A percentile compares a stretch with the other conserved stretches of the same genome.
phyloP scores from a whole-genome alignment of 1,139 yeast species.

The Lodderomyces margitis region DNA sequence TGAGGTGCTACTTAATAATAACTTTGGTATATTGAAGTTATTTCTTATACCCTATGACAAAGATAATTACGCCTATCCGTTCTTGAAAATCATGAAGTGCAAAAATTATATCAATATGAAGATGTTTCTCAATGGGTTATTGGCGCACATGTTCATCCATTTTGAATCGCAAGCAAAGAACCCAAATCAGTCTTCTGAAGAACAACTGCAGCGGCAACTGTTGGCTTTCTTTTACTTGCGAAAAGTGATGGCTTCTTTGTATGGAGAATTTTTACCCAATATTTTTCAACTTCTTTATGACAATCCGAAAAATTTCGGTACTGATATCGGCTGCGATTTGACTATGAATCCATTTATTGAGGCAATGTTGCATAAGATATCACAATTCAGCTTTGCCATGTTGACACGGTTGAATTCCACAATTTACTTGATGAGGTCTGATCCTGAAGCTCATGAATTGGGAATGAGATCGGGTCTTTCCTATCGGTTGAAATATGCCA shows the following conservation, averaged over 20 bases:
- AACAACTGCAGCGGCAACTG: constrained; percentile 15
- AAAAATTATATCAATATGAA: constrained; percentile 32
- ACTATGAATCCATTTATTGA: constrained; percentile 35
- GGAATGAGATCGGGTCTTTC: constrained; percentile 16
- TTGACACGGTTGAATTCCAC: constrained; percentile 21
- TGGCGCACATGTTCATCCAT: constrained; percentile 29
- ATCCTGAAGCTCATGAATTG: constrained; percentile 9
- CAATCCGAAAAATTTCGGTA: constrained; percentile 32
- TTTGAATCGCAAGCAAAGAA: constrained; percentile 24
- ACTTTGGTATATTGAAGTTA: constrained; percentile 23
- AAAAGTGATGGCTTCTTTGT: constrained; percentile 24
- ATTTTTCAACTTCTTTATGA: constrained; percentile 26
- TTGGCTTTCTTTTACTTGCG: constrained; percentile 30
- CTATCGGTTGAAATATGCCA: constrained; percentile 18
- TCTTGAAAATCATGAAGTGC: constrained; percentile 32
- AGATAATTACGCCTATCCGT: constrained; percentile 26
- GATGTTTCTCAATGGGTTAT: constrained; percentile 25
- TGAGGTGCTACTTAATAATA: constrained; percentile 25
- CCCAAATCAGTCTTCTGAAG: constrained; percentile 7
- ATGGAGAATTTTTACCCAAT: constrained; percentile 31
- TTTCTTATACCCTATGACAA: constrained; percentile 26
- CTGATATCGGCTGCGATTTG: constrained; percentile 29
- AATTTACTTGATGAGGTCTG: constrained; percentile 22
- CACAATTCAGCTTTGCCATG: constrained; percentile 27
- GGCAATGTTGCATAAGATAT: constrained; percentile 28